These are phyloP conservation scores for Purpureocillium takamizusanense DNA, from an alignment of 2,329 filamentous ascomycete species.

Conservation along the genomic window DNA sequence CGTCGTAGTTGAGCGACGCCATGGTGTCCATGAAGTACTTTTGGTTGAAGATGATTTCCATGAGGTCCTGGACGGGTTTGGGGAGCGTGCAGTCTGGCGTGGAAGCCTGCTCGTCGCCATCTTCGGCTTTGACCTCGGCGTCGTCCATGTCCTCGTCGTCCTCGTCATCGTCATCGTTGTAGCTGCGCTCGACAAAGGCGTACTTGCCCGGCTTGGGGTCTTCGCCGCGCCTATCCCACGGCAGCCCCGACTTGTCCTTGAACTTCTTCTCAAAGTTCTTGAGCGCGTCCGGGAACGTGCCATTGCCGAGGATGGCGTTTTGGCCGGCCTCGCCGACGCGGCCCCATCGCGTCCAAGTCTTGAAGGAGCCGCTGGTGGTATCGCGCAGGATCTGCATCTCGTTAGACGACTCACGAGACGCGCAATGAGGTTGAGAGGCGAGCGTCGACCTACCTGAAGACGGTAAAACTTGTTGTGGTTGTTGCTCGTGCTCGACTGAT, in stretches of 20 bases:
- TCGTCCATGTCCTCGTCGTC: slow-evolving; percentile 18
- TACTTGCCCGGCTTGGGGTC: slow-evolving; percentile 61
- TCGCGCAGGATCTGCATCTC: slow-evolving; percentile 31
- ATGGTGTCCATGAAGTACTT: slow-evolving; percentile 61
- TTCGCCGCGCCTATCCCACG: slow-evolving; percentile 42
- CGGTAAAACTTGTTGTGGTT: slow-evolving; percentile 85
- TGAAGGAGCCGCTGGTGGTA: slow-evolving; percentile 28
- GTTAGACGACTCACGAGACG: slow-evolving; percentile 4
- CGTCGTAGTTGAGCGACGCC: slow-evolving; percentile 60
- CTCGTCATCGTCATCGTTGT: slow-evolving; percentile 34
- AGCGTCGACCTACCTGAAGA: slow-evolving; percentile 45
- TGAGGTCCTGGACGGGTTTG: slow-evolving; percentile 54
- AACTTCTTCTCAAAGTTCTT: slow-evolving; percentile 52
- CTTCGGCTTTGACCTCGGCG: slow-evolving; percentile 17
- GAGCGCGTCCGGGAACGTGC: slow-evolving; percentile 33
- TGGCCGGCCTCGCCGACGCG: slow-evolving; percentile 58
- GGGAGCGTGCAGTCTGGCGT: slow-evolving; percentile 47
- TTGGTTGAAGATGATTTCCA: slow-evolving; percentile 78
- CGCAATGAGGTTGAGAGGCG: not conserved
- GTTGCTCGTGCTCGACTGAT: slow-evolving; percentile 60
- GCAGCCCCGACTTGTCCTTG: slow-evolving; percentile 49
- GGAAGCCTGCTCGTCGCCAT: slow-evolving; percentile 22
- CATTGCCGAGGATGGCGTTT: slow-evolving; percentile 31
- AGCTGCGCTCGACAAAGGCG: slow-evolving; percentile 71
- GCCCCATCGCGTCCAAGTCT: slow-evolving; percentile 73